phyloP scores from a whole-genome alignment of 108 stramenopile species.

The Poteriospumella lacustris region DNA sequence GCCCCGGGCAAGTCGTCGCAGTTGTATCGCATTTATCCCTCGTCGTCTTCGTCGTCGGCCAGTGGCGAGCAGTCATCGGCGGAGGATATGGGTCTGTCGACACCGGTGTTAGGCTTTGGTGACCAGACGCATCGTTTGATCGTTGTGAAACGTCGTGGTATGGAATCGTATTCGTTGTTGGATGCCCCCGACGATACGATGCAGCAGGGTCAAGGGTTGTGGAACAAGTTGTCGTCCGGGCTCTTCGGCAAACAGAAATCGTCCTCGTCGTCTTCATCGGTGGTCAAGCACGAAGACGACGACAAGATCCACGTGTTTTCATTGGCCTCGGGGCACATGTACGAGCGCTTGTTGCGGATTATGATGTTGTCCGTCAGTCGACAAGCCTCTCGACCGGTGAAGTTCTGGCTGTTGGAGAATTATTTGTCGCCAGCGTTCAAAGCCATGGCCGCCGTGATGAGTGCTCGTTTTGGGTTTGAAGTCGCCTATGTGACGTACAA shows the following conservation, averaged over 20 bases:
- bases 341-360: slow-evolving; percentile 87
- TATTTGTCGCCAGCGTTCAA: slow-evolving; percentile 84
- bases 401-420: slow-evolving; percentile 98
- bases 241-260: no score
- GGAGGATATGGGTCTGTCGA: slow-evolving; percentile 1
- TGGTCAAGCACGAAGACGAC: slow-evolving; percentile 36
- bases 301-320: slow-evolving; percentile 93
- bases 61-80: background rate
- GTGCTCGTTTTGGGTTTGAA: slow-evolving; percentile 73
- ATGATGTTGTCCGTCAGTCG: slow-evolving; percentile 98
- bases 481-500: slow-evolving; percentile 77
- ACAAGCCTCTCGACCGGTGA: slow-evolving; percentile 81
- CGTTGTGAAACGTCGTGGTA: slow-evolving; percentile 45
- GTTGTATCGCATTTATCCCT: slow-evolving; percentile 67
- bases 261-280: no score
- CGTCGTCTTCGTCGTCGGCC: background rate
- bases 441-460: slow-evolving; percentile 69
- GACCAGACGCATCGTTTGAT: slow-evolving; percentile 27
- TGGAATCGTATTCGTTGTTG: slow-evolving; percentile 40
- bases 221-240: no score
- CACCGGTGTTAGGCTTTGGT: slow-evolving; percentile 27
- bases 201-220: background rate
- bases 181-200: slow-evolving; percentile 21
- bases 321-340: slow-evolving; percentile 90
- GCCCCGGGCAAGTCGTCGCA: slow-evolving; percentile 68